Conservation (phyloP, 2,329 filamentous ascomycete species). For the Phialocephala sp. region DNA sequence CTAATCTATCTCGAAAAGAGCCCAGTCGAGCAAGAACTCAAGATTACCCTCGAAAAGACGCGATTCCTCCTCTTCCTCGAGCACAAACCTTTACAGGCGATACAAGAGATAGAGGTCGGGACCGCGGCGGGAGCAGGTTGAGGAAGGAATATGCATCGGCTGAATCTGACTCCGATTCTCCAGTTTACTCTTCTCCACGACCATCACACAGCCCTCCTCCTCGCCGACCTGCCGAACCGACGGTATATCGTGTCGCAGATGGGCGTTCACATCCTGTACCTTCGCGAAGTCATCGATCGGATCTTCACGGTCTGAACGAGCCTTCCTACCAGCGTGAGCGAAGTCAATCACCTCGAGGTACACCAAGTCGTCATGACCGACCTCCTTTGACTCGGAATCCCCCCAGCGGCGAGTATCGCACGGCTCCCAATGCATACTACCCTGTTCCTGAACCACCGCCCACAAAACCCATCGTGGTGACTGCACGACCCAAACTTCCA, state of each 20-base stretch:
- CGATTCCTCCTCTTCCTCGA: slow-evolving; percentile 37
- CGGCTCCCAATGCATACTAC: slow-evolving; percentile 11
- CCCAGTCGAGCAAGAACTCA: slow-evolving; percentile 41
- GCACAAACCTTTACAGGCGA: slow-evolving; percentile 37
- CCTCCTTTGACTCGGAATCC: slow-evolving; percentile 23
- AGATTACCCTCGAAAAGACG: slow-evolving; percentile 36
- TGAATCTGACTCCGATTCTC: slow-evolving; percentile 32
- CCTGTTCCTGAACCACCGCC: slow-evolving; percentile 11
- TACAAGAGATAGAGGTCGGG: slow-evolving; percentile 31
- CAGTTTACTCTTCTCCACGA: slow-evolving; percentile 24
- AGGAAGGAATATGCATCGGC: slow-evolving; percentile 30
- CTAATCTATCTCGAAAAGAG: slow-evolving; percentile 32
- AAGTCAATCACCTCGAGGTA: slow-evolving; percentile 22
- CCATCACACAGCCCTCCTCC: slow-evolving; percentile 29
- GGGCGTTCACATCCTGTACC: slow-evolving; percentile 31
- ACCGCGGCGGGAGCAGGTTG: slow-evolving; percentile 32
- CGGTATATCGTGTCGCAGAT: slow-evolving; percentile 36
- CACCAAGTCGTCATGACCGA: slow-evolving; percentile 11
- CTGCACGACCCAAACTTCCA: slow-evolving; percentile 19
- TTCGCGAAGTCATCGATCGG: slow-evolving; percentile 21
- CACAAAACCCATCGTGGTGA: slow-evolving; percentile 15
- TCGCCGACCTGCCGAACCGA: slow-evolving; percentile 27
- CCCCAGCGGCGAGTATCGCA: slow-evolving; percentile 21
- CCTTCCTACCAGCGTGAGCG: slow-evolving; percentile 17
- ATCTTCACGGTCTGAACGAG: slow-evolving; percentile 22